Base-by-base conservation (phyloP, 208 protist species). In the Leishmania tropica region DNA sequence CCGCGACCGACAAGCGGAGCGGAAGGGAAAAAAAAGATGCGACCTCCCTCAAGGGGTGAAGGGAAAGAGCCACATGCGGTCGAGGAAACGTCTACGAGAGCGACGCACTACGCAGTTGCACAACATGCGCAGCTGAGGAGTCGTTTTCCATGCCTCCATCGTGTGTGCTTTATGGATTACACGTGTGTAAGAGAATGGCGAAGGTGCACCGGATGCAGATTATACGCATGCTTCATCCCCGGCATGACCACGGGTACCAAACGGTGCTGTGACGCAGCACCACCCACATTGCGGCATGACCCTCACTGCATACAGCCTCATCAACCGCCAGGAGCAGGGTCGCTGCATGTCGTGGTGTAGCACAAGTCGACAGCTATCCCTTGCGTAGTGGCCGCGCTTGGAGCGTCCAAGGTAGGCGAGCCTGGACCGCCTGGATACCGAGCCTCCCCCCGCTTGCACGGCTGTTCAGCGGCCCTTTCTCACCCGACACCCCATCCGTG, bases 391-490 rank as follows among this genome's bases (percentile, higher is more conserved):
- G 81, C 28, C 40, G 74, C 11, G 64, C 73, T 78, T 94, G 88
- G 45, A 88, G 76, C 24, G 90, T 92, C 93, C 93, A 96, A 58
- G 93, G 93, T 54, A 93, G 68, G 2, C 88, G 85, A 70, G 93
- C 90, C 45, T 90, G 83, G 8, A 95, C 83, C 28, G 83, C 78
- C 81, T 96, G 93, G 35, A 95, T 47, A 31, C 91, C 93, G 60
- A 94, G 76, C 8, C 91, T 83, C 13, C 88, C 93, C 10, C 91
- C 87, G 79, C 84, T 88, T 40, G 86, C 81, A 28, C 92, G 89
- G 51, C 78, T 85, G 70, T 79, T 60, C 28, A 93, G 79, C 13
- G 87, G 83, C 3, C 88, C 90, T 31, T 87, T 87, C 28, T 92
- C 88, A 37, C 90, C 81, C 24, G 79, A 81, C 15, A 88, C 88